phyloP scores from a whole-genome alignment of 306 rosid species.

The Hippophae gyantsensis region DNA sequence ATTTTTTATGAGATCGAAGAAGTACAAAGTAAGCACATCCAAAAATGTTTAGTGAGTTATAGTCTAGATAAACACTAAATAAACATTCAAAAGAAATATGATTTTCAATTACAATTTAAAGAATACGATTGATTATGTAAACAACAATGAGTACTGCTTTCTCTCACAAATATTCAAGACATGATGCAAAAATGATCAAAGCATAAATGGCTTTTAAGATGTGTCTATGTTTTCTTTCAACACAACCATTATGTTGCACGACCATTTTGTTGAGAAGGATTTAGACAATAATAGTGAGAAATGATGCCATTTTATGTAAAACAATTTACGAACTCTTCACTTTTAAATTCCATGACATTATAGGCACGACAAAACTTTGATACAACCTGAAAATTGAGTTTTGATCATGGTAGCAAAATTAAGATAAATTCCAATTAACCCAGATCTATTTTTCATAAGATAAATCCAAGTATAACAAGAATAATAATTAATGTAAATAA shows the following conservation, averaged over 20 bases:
- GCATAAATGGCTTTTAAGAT: background rate
- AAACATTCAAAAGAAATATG: background rate
- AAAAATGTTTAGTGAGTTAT: background rate
- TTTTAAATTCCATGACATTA: too few species aligned
- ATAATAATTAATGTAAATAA: too few species aligned
- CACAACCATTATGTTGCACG: background rate
- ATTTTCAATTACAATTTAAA: background rate
- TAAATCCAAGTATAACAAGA: too few species aligned
- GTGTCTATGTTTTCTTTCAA: background rate
- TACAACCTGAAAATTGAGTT: too few species aligned
- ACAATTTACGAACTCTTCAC: background rate
- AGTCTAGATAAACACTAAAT: background rate
- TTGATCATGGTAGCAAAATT: too few species aligned
- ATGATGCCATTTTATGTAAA: background rate
- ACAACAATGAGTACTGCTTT: background rate
- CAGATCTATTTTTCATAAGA: too few species aligned
- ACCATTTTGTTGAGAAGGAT: background rate
- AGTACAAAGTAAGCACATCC: background rate
- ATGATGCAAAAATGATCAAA: background rate
- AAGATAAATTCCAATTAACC: too few species aligned
- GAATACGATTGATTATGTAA: background rate
- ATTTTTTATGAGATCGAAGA: background rate
- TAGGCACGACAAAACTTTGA: too few species aligned
- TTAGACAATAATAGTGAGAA: background rate
- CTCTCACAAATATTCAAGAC: background rate